Base-by-base conservation (phyloP, 805 yeast genomes). In the Lachancea nothofagi region DNA sequence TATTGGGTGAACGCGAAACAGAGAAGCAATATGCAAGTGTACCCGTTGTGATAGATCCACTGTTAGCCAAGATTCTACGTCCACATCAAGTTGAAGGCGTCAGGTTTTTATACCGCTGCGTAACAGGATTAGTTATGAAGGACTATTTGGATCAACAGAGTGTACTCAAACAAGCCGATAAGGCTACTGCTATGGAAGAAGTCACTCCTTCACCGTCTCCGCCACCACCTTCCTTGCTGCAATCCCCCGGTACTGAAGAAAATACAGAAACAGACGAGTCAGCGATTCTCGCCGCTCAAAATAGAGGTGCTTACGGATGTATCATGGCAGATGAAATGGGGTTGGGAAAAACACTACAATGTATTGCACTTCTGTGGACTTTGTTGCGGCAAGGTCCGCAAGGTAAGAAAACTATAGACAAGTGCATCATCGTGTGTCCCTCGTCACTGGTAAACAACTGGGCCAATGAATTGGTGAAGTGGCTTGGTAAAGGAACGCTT, bases 311-410 rank as follows among this genome's bases (percentile, higher is more conserved):
- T 0, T 78, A 83, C 54, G 98, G 98, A 2, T 90, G 97, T 56
- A 90, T 90, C 36, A 90, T 90, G 97, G 97, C 97, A 0, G 97
- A 88, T 64, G 97, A 85, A 61, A 88, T 88, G 97, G 97, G 96
- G 3, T 68, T 87, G 28, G 96, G 96, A 19, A 87, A 87, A 57
- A 87, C 96, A 0, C 67, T 87, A 19, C 96, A 87, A 58, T 90
- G 97, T 60, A 72, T 90, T 24, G 72, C 96, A 0, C 68, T 90
- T 23, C 72, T 89, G 84, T 90, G 97, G 97, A 90, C 97, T 0
- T 59, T 90, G 35, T 67, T 90, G 35, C 77, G 75, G 45, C 98
- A 90, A 59, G 80, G 95, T 7, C 97, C 97, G 1, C 75, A 89
- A 38, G 78, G 79, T 7, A 78, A 72, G 49, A 78, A 80, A 38